phyloP scores from a whole-genome alignment of 2,329 filamentous ascomycete genomes.

The Aspergillus aculeatinus region DNA sequence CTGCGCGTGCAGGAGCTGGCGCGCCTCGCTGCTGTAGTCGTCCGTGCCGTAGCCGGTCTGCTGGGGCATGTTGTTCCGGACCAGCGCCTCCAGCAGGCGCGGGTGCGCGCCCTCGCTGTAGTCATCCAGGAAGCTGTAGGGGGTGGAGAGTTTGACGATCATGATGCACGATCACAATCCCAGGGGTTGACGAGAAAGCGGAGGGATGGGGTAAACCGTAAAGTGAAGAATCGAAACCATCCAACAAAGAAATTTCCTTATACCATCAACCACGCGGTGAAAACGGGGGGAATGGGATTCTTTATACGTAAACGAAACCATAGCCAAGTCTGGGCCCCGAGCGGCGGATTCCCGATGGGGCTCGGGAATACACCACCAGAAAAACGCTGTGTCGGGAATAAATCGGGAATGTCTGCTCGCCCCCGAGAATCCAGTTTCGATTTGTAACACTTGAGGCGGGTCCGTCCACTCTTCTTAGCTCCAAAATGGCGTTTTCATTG shows the following conservation, averaged over 20 bases:
- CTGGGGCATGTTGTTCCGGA: slow-evolving; percentile 47
- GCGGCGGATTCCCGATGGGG: neutral
- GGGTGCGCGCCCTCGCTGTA: slow-evolving; percentile 56
- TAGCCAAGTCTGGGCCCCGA: neutral
- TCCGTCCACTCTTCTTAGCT: neutral
- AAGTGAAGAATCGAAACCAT: too few relatives aligned
- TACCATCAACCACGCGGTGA: neutral
- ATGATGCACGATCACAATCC: neutral
- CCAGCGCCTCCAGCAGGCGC: slow-evolving; percentile 48
- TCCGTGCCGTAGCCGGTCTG: slow-evolving; percentile 52
- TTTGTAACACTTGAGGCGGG: neutral
- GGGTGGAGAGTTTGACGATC: slow-evolving; percentile 12
- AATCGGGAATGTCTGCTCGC: neutral
- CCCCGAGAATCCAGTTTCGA: neutral
- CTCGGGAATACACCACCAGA: neutral
- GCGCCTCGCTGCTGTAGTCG: slow-evolving; percentile 45
- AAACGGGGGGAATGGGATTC: neutral
- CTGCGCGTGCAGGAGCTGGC: slow-evolving; percentile 41
- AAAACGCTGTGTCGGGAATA: neutral
- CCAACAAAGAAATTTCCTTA: neutral
- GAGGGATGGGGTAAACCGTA: too few relatives aligned
- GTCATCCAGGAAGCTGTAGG: slow-evolving; percentile 53
- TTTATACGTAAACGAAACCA: neutral
- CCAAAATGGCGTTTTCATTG: neutral
- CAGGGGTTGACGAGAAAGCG: too few relatives aligned